These are phyloP conservation scores for Alternaria sp. DNA, from an alignment of 2,329 filamentous ascomycete species.

Conservation along the genomic window DNA sequence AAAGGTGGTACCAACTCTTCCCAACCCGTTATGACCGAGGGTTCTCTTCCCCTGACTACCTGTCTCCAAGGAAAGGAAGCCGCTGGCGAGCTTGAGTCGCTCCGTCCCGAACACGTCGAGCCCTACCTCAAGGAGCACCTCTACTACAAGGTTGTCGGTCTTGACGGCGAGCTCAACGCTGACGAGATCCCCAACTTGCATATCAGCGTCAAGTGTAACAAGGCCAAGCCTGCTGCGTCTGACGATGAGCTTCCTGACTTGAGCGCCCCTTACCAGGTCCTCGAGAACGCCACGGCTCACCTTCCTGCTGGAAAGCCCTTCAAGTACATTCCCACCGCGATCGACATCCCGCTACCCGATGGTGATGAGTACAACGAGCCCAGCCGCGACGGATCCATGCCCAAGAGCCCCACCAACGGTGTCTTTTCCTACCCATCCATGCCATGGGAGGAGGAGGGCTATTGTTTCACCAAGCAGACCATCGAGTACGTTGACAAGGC, in stretches of 20 bases:
- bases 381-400: slow-evolving; percentile 10
- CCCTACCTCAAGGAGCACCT: slow-evolving; percentile 48
- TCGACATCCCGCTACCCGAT: slow-evolving; percentile 31
- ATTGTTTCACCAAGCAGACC: slow-evolving; percentile 44
- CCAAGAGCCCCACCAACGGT: slow-evolving; percentile 18
- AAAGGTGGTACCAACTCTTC: slow-evolving; percentile 36
- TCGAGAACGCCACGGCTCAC: slow-evolving; percentile 39
- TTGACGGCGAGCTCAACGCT: slow-evolving; percentile 42
- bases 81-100: slow-evolving; percentile 41
- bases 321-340: slow-evolving; percentile 34
- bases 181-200: slow-evolving; percentile 46
- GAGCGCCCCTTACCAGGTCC: slow-evolving; percentile 37
- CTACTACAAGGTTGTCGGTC: slow-evolving; percentile 47
- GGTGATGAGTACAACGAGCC: slow-evolving; percentile 26
- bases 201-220: slow-evolving; percentile 43
- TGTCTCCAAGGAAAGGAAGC: slow-evolving; percentile 47
- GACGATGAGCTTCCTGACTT: slow-evolving; percentile 42
- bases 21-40: slow-evolving; percentile 42
- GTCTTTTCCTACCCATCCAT: slow-evolving; percentile 29
- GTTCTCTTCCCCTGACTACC: slow-evolving; percentile 46
- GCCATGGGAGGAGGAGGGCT: slow-evolving; percentile 41
- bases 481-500: slow-evolving; percentile 47
- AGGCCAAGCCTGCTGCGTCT: slow-evolving; percentile 38
- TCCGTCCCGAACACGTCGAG: slow-evolving; percentile 45
- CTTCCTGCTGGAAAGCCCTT: slow-evolving; percentile 45